Conservation (phyloP, 805 yeast genomes). For the Candida sakaeoensis region DNA sequence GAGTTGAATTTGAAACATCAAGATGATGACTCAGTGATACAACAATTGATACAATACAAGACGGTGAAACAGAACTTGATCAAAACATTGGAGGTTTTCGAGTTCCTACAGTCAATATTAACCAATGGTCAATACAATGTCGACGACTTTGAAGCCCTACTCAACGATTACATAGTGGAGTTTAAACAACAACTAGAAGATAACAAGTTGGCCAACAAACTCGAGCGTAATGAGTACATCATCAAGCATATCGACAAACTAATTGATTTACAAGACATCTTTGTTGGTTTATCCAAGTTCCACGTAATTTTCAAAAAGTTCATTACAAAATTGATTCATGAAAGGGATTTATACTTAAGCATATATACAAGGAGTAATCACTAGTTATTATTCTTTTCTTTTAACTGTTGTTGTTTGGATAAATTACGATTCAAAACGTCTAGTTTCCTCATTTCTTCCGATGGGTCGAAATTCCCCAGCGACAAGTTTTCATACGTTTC, state of each 20-base stretch:
- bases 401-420: conserved; percentile 24
- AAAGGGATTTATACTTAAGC: conserved; percentile 7
- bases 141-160: conserved; percentile 28
- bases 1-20: conserved; percentile 15
- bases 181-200: conserved; percentile 42
- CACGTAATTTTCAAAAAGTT: conserved; percentile 49
- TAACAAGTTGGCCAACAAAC: conserved; percentile 22
- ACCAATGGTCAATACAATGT: conserved; percentile 11
- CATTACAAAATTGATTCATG: conserved; percentile 20
- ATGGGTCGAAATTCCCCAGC: conserved; percentile 76
- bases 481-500: conserved; percentile 78
- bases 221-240: conserved; percentile 17
- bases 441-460: conserved; percentile 74
- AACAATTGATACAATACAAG: conserved; percentile 41
- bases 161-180: conserved; percentile 43
- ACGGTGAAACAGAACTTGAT: conserved; percentile 42
- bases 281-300: conserved; percentile 50
- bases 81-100: conserved; percentile 45
- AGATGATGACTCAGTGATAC: conserved; percentile 19
- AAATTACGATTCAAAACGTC: conserved; percentile 54
- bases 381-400: conserved; percentile 31
- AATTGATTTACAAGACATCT: conserved; percentile 47
- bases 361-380: conserved; percentile 9
- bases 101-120: conserved; percentile 24
- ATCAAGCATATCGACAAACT: conserved; percentile 43